Evolutionary conservation across 768 basidiomycete species (phyloP).

Genomic region (Dioszegia aurantiaca): DNA sequence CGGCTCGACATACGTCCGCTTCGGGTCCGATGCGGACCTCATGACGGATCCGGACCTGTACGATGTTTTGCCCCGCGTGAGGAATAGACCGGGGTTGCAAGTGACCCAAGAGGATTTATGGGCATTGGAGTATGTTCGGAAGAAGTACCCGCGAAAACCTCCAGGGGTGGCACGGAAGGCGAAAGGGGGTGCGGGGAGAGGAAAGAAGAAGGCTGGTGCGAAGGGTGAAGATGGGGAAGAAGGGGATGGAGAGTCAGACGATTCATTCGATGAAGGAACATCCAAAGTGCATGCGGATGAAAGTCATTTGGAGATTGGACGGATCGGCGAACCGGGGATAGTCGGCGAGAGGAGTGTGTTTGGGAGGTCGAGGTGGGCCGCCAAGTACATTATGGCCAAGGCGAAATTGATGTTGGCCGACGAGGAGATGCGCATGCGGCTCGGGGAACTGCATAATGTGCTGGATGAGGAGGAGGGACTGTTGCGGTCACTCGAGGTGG

Average conservation of each 20-base stretch:
- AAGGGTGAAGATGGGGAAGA: no score
- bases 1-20: conserved; percentile 1
- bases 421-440: conserved; percentile 65
- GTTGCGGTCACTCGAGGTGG: background rate
- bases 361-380: conserved; percentile 33
- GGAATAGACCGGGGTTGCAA: conserved; percentile 56
- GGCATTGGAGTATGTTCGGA: conserved; percentile 11
- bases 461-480: conserved; percentile 1
- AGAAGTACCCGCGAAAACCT: conserved; percentile 10
- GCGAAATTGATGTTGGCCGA: conserved; percentile 71
- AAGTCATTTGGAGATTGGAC: conserved; percentile 1
- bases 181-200: background rate
- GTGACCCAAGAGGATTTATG: conserved; percentile 14
- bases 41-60: conserved; percentile 19
- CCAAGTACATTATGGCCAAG: conserved; percentile 71
- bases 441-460: conserved; percentile 59
- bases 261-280: conserved; percentile 21
- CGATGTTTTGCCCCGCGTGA: conserved; percentile 57
- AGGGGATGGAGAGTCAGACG: conserved; percentile 9
- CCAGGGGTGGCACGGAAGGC: background rate
- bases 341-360: conserved; percentile 17
- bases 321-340: conserved; percentile 21
- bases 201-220: no score
- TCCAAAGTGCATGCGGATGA: conserved; percentile 4
- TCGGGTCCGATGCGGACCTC: conserved; percentile 12